Percentiles rank a stretch among this genome's conserved stretches.
Evolutionary conservation across 2,329 filamentous ascomycete genomes (phyloP).

Genomic region (Rachicladosporium sp.): DNA sequence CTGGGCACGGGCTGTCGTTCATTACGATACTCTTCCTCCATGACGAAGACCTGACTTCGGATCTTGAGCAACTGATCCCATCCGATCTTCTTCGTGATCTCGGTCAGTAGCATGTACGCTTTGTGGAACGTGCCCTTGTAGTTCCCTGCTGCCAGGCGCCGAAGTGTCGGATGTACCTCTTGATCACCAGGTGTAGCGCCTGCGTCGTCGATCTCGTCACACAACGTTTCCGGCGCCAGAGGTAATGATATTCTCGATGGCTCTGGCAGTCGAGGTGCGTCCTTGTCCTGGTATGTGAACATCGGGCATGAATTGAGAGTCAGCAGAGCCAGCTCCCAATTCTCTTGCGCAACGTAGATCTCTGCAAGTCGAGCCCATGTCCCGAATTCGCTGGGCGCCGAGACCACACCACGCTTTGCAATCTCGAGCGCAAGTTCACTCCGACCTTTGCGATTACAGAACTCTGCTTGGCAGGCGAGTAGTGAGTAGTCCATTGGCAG

Average conservation of each 20-base stretch:
- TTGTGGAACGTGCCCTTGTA: constrained; percentile 95
- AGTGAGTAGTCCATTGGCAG: constrained; percentile 96
- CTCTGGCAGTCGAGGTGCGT: constrained; percentile 87
- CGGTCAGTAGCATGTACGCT: constrained; percentile 85
- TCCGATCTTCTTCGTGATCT: constrained; percentile 91
- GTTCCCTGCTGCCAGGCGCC: constrained; percentile 72
- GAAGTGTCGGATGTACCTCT: constrained; percentile 72
- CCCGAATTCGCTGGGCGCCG: constrained; percentile 90
- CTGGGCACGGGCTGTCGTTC: constrained; percentile 55
- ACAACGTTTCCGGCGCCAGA: constrained; percentile 72
- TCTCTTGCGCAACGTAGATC: constrained; percentile 85
- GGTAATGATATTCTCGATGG: constrained; percentile 79
- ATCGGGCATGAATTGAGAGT: constrained; percentile 98
- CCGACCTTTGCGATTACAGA: constrained; percentile 78
- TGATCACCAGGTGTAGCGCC: constrained; percentile 65
- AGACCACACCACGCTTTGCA: constrained; percentile 86
- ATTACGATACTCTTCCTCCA: constrained; percentile 95
- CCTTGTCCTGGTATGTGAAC: constrained; percentile 99
- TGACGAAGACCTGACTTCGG: constrained; percentile 93
- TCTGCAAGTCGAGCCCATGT: constrained; percentile 92
- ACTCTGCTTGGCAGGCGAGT: constrained; percentile 86
- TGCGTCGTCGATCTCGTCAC: constrained; percentile 94
- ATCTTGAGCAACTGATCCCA: constrained; percentile 96
- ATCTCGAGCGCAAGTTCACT: constrained; percentile 81
- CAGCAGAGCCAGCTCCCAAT: constrained; percentile 90